Evolutionary conservation across 1,139 yeast genomes (phyloP).

Genomic region (Blastobotrys capitulatus): DNA sequence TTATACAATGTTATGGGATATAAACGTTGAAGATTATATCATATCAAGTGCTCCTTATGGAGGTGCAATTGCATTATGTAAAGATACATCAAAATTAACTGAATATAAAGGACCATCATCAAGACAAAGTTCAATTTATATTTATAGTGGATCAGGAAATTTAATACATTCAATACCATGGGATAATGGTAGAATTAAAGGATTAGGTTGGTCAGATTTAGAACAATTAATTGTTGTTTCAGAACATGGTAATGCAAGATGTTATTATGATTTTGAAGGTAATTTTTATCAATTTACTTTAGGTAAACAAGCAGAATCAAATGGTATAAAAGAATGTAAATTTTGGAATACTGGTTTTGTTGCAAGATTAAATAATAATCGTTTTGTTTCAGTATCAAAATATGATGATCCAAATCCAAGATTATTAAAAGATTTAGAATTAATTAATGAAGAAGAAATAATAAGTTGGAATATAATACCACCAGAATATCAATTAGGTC

Average conservation of each 20-base stretch:
- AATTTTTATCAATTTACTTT: conserved; percentile 51
- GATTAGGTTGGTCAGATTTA: conserved; percentile 49
- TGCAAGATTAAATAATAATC: conserved; percentile 31
- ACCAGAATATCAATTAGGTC: conserved; percentile 28
- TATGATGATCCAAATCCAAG: conserved; percentile 31
- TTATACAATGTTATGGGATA: conserved; percentile 33
- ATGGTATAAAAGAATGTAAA: conserved; percentile 36
- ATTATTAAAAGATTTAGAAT: conserved; percentile 6
- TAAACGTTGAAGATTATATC: conserved; percentile 29
- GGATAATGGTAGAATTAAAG: conserved; percentile 51
- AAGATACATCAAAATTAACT: conserved; percentile 24
- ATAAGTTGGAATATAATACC: conserved; percentile 34
- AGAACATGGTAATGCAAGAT: conserved; percentile 54
- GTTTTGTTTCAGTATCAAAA: conserved; percentile 34
- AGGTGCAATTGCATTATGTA: conserved; percentile 40
- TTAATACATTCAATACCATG: conserved; percentile 43
- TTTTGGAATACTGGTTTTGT: conserved; percentile 38
- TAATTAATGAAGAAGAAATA: too few relatives aligned
- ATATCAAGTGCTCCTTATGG: conserved; percentile 42
- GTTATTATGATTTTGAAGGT: conserved; percentile 65
- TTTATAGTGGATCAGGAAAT: conserved; percentile 52
- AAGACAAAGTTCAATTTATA: conserved; percentile 34
- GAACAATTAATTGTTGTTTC: conserved; percentile 63
- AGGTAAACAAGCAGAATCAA: conserved; percentile 36
- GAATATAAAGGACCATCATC: conserved; percentile 26